Evolutionary conservation across 768 basidiomycete genomes (phyloP).

Genomic region (Xerocomellus amylosporus): DNA sequence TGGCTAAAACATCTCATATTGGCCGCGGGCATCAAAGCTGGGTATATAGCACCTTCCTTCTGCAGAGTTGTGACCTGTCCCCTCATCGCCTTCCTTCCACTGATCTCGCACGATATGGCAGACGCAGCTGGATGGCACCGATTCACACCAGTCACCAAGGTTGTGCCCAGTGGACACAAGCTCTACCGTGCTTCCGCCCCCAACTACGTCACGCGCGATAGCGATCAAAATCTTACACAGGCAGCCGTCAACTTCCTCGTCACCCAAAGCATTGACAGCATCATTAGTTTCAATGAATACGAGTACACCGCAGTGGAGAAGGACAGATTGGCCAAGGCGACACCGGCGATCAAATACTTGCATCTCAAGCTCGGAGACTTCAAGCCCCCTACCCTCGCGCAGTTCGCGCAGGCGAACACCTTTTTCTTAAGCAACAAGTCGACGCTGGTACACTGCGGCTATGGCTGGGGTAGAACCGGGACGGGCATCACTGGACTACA

Average conservation of each 20-base stretch:
- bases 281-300: constrained; percentile 21
- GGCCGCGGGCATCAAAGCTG: not conserved
- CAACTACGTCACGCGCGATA: constrained; percentile 7
- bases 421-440: constrained; percentile 11
- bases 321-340: constrained; percentile 1
- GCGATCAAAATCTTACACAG: constrained; percentile 15
- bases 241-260: constrained; percentile 16
- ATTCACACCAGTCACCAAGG: constrained; percentile 13
- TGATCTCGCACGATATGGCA: not conserved
- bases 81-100: not conserved
- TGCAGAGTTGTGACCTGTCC: not conserved
- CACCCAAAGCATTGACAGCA: constrained; percentile 15
- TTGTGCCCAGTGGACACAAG: constrained; percentile 11
- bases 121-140: constrained; percentile 15
- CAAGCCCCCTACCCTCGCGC: constrained; percentile 15
- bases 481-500: constrained; percentile 10
- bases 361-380: constrained; percentile 24
- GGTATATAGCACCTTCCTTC: not conserved
- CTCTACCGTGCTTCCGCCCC: constrained; percentile 26
- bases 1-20: not conserved
- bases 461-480: constrained; percentile 7
- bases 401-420: constrained; percentile 14
- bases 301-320: constrained; percentile 10
- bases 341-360: constrained; percentile 12
- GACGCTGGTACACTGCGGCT: constrained; percentile 17